Conservation (phyloP, 306 rosid genomes). For the Fragaria nilgerrensis region DNA sequence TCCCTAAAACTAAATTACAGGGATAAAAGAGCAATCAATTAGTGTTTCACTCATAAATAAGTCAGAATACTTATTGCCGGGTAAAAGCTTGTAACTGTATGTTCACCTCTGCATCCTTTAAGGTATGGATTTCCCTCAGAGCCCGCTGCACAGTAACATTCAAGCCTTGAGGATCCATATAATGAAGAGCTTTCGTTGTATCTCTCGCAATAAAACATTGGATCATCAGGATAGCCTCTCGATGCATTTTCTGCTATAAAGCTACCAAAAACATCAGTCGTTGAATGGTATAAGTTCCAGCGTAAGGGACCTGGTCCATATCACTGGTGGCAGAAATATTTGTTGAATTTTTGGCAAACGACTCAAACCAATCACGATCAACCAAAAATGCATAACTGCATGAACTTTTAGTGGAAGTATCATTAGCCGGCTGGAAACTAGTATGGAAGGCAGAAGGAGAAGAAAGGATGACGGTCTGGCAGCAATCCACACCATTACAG, state of each 20-base stretch:
- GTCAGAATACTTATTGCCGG: neutral
- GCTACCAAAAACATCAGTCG: neutral
- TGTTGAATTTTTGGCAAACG: neutral
- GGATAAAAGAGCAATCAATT: neutral
- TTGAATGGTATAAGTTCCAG: conserved; percentile 6
- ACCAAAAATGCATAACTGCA: conserved; percentile 14
- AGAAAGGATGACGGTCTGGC: conserved; percentile 5
- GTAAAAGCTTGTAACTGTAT: neutral
- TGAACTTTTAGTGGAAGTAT: too few species aligned
- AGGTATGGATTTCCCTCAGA: conserved; percentile 25
- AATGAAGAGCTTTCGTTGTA: neutral
- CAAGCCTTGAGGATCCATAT: neutral
- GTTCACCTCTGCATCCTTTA: conserved; percentile 21
- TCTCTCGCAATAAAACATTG: neutral
- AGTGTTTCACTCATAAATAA: neutral
- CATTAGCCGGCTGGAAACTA: neutral
- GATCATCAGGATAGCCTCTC: neutral
- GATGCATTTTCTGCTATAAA: neutral
- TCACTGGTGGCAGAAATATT: neutral
- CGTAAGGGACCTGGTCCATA: conserved; percentile 7
- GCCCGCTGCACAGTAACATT: neutral
- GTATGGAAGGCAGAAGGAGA: neutral
- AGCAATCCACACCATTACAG: conserved; percentile 13
- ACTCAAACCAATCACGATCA: neutral
- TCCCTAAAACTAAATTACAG: neutral